Base-by-base conservation (phyloP, 352 stramenopile genomes). In the Pythium graminicola region DNA sequence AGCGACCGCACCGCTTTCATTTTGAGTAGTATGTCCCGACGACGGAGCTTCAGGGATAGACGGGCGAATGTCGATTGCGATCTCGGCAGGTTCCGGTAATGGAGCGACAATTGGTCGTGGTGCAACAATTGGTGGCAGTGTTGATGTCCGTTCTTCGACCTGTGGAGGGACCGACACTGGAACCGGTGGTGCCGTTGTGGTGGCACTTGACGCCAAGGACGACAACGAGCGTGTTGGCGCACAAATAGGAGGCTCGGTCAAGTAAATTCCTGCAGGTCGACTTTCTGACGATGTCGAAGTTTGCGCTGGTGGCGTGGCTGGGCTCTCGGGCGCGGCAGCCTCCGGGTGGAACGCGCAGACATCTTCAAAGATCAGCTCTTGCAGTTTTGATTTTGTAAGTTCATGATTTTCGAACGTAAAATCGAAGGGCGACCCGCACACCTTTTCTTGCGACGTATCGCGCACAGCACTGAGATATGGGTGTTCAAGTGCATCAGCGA, bases 401-500 rank as follows among this genome's bases (percentile, higher is more conserved):
- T 89, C 87, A 46, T 89, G 79, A 53, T 90, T 89, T 61, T 94
- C 84, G 61, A 94, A 94, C 22, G 92, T 79, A 46, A 88, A 94
- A 50, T 92, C 80, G 43, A 93, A 94, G 56, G 61, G 72, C n/a
- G 61, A 61, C 1, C 56, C 58, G 6, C 78, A 78, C 22, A 69
- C 77, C 3, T 89, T 95, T 73, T 98, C 92, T 46, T 97, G 81
- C 9, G 95, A 82, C 8, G 63, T 28, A 47, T 95, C 89, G 35
- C 95, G 90, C 31, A 97, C 88, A 13, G 89, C 85, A 11, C 70
- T 65, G 58, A 96, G 60, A 62, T 96, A 96, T 60, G 86, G 83
- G 49, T 97, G 91, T 0, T 64, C 73, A 2, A 98, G 71, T 1
- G 93, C 93, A 5, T 96, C 88, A 36, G 90, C 79, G n/a, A 97